Evolutionary conservation across 306 rosid genomes (phyloP).

Genomic region (Prunus campanulata): DNA sequence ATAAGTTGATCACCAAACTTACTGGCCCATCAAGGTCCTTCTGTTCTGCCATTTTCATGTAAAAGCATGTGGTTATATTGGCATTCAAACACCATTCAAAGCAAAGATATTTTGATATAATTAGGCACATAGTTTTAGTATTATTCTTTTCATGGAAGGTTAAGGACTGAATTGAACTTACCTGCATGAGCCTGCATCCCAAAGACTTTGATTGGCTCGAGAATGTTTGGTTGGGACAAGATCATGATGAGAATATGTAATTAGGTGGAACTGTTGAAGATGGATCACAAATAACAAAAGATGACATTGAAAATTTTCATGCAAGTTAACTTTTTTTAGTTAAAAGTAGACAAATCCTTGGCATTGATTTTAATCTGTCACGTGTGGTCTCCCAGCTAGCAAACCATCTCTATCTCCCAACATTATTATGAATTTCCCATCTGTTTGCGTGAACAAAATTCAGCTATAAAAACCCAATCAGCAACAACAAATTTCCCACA

Average conservation of each 20-base stretch:
- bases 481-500: constrained; percentile 13
- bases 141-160: not conserved
- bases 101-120: not conserved
- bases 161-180: not conserved
- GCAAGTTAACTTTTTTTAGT: constrained; percentile 18
- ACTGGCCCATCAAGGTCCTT: not conserved
- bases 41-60: not conserved
- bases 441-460: constrained; percentile 31
- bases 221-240: not conserved
- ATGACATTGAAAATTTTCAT: not conserved
- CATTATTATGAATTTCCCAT: constrained; percentile 26
- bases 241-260: not conserved
- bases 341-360: constrained; percentile 32
- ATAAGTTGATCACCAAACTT: not conserved
- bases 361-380: constrained; percentile 42
- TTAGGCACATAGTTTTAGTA: not conserved
- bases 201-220: not conserved
- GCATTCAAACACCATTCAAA: not conserved
- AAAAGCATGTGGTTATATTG: not conserved
- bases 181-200: not conserved
- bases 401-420: constrained; percentile 44
- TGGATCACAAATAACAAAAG: constrained; percentile 1
- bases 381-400: constrained; percentile 54
- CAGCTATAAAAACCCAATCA: constrained; percentile 26
- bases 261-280: not conserved